phyloP scores from a whole-genome alignment of 2,329 filamentous ascomycete species.

The Stenocarpella maydis region DNA sequence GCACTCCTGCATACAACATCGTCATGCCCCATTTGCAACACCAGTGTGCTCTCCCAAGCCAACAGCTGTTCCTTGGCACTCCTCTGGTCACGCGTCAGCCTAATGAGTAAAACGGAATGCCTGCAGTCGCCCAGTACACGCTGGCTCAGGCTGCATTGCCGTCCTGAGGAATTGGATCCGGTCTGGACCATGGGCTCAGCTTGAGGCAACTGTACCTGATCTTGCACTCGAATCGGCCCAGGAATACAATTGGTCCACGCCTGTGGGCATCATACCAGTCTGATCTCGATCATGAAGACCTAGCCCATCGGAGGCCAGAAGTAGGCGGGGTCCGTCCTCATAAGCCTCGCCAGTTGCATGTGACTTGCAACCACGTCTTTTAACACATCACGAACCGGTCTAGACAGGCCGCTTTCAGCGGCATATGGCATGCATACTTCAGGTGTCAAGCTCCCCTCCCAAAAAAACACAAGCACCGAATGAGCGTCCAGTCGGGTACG shows the following conservation, averaged over 20 bases:
- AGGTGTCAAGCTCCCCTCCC: slow-evolving; percentile 11
- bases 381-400: not conserved
- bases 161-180: not conserved
- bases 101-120: not conserved
- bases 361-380: slow-evolving; percentile 1
- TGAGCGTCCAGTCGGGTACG: slow-evolving; percentile 19
- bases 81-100: not conserved
- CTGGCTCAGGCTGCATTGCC: not conserved
- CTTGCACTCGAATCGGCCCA: not conserved
- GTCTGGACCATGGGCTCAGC: not conserved
- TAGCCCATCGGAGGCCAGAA: slow-evolving; percentile 12
- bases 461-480: not conserved
- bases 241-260: not conserved
- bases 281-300: slow-evolving; percentile 11
- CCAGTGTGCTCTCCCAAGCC: not conserved
- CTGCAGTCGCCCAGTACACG: not conserved
- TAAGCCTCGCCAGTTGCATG: not conserved
- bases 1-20: not conserved
- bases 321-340: not conserved
- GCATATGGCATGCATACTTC: slow-evolving; percentile 14
- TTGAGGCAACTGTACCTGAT: not conserved
- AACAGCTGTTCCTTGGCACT: not conserved
- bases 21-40: not conserved
- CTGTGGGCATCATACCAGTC: not conserved
- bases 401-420: not conserved